These are phyloP conservation scores for Erodium texanum DNA, from an alignment of 441 rosid genomes.

Conservation along the genomic window DNA sequence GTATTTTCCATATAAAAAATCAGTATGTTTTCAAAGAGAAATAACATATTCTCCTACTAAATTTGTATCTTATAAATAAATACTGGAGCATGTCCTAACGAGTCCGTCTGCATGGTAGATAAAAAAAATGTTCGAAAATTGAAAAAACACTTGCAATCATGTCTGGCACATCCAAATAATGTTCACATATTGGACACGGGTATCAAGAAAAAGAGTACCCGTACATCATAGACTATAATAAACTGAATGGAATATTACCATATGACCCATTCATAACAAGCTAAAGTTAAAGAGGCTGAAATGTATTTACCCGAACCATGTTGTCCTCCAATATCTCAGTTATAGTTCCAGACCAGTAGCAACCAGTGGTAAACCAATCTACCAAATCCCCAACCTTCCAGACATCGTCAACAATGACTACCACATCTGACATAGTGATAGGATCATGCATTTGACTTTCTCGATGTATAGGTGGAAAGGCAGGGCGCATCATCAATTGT, in stretches of 20 bases:
- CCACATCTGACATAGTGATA: slow-evolving; percentile 29
- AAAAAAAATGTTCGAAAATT: no score
- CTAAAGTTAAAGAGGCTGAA: slow-evolving; percentile 1
- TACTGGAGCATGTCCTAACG: no score
- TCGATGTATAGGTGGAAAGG: slow-evolving; percentile 35
- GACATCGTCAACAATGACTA: slow-evolving; percentile 32
- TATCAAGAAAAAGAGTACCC: background rate
- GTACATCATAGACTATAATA: background rate
- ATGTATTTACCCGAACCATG: slow-evolving; percentile 36
- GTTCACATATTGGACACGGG: no score
- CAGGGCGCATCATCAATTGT: slow-evolving; percentile 59
- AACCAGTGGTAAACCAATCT: slow-evolving; percentile 60
- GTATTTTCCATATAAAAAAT: no score
- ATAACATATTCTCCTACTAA: no score
- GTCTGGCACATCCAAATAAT: no score
- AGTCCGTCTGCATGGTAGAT: no score
- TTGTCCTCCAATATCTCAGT: slow-evolving; percentile 28
- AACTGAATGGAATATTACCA: background rate
- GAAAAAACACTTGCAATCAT: no score
- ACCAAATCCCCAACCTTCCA: slow-evolving; percentile 80
- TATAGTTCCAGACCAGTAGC: slow-evolving; percentile 67
- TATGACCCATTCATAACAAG: background rate
- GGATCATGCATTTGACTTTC: slow-evolving; percentile 31
- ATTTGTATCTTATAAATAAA: no score
- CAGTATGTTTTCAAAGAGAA: no score